A percentile compares a stretch with the other conserved stretches of the same genome.
Evolutionary conservation across 257 asterid species (phyloP).

Genomic region (Solanum rostratum): DNA sequence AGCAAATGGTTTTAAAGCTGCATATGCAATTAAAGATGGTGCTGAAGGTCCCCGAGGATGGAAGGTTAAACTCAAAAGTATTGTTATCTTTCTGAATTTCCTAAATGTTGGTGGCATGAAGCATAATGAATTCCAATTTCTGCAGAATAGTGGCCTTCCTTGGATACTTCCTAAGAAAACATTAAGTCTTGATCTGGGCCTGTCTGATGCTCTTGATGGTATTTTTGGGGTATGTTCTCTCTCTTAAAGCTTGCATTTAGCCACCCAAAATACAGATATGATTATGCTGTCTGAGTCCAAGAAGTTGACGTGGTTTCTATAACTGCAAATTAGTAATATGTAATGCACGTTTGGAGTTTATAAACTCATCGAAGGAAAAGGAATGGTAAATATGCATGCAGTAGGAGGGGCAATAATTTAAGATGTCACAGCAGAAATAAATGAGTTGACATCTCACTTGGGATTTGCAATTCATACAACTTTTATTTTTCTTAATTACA

Average conservation of each 20-base stretch:
- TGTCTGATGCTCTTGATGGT: conserved; percentile 30
- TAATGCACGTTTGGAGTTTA: not conserved
- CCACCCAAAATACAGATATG: not conserved
- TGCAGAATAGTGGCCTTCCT: conserved; percentile 92
- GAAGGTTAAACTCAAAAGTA: conserved; percentile 29
- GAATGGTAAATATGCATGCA: not conserved
- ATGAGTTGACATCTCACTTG: not conserved
- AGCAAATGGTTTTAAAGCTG: conserved; percentile 87
- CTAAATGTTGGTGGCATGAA: not conserved
- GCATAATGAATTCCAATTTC: conserved; percentile 2
- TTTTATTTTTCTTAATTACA: not conserved
- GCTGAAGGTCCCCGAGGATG: conserved; percentile 80
- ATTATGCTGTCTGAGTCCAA: not conserved
- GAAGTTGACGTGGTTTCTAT: not conserved
- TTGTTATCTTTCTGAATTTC: not conserved
- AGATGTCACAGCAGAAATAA: not conserved
- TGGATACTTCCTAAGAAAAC: conserved; percentile 66
- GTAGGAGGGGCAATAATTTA: not conserved
- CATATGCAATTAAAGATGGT: conserved; percentile 91
- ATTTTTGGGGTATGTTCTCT: conserved; percentile 17
- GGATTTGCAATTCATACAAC: not conserved
- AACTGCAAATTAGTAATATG: not conserved
- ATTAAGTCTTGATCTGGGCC: conserved; percentile 25
- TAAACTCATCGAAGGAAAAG: not conserved
- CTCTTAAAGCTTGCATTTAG: not conserved